Evolutionary conservation across 768 basidiomycete species (phyloP), one percentile per base, ranked within the genome.

Genomic region (Pholiota conissans): DNA sequence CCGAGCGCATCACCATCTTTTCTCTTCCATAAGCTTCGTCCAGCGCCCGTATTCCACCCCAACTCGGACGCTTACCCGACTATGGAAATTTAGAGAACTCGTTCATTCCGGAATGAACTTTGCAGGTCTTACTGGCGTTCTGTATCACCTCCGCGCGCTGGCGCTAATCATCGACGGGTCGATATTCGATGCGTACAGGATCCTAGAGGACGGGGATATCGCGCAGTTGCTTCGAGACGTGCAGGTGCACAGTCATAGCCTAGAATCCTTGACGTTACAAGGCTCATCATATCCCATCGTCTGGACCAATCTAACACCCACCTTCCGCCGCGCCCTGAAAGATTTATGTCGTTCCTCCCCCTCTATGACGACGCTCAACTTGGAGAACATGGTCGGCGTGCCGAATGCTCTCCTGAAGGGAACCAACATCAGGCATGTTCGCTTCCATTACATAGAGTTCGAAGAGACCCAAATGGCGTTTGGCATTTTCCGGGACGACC

Each of bases 331-430:
- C 29, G 60, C 49, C 20, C 56, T 63, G 51, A 59, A 53, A 51
- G 48, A 49, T 5, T 11, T 63, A 1, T 60, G 56, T 27, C 57
- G 46, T 8, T 42, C 45, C 0, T 47, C 56, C 13, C 49, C 57
- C 1, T 53, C 11, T 29, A 51, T 63, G 32, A 59, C 30, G 16
- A 63, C 57, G 2, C 42, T 63, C 1, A 42, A 52, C 18, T 45
- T 63, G 46, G 47, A 54, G 10, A 63, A 63, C 46, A 58, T 63
- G 30, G 42, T 56, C n/a, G 60, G 60, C 16, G 59, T 63, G 8
- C 63, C 63, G 14, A 52, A 55, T n/a, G 57, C 59, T 3, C 42
- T 63, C 18, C 35, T 63, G 13, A 35, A n/a, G 2, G 55, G 51
- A 16, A 63, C 59, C 8, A 50, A 56, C 5, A 58, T 63, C 51